A percentile compares a stretch with the other conserved stretches of the same genome.
Evolutionary conservation across 1,139 yeast genomes (phyloP).

Genomic region (Scheffersomyces titani): DNA sequence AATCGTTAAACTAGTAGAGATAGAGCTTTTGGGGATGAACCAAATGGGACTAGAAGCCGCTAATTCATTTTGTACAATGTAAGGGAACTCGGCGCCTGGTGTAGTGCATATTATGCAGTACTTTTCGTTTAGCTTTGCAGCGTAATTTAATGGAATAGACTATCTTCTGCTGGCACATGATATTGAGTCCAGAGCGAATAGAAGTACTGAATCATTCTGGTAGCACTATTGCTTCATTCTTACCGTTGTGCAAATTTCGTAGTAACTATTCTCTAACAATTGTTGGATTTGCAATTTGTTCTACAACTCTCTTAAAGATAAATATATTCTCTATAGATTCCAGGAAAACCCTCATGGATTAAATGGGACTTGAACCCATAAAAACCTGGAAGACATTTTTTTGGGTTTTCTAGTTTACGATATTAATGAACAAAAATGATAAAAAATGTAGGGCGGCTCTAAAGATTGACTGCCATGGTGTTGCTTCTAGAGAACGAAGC

Average conservation of each 20-base stretch:
- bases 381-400: slow-evolving; percentile 8
- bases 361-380: slow-evolving; percentile 11
- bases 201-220: neutral
- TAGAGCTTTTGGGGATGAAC: neutral
- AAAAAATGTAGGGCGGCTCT: slow-evolving; percentile 1
- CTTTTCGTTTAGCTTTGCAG: no score
- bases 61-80: neutral
- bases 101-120: neutral
- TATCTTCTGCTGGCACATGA: neutral
- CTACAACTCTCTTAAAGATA: neutral
- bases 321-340: neutral
- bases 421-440: neutral
- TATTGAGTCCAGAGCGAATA: no score
- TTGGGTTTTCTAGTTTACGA: neutral
- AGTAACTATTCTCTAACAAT: no score
- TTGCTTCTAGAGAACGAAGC: slow-evolving; percentile 27
- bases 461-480: slow-evolving; percentile 19
- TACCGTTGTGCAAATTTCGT: neutral
- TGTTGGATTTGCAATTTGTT: neutral
- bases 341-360: slow-evolving; percentile 10
- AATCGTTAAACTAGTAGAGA: neutral
- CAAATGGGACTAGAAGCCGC: neutral
- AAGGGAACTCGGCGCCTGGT: neutral
- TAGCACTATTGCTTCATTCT: neutral
- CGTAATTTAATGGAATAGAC: neutral